Percentiles rank a stretch among this genome's conserved stretches.
phyloP scores from a whole-genome alignment of 2,329 filamentous ascomycete species.

The Sporothrix schenckii region DNA sequence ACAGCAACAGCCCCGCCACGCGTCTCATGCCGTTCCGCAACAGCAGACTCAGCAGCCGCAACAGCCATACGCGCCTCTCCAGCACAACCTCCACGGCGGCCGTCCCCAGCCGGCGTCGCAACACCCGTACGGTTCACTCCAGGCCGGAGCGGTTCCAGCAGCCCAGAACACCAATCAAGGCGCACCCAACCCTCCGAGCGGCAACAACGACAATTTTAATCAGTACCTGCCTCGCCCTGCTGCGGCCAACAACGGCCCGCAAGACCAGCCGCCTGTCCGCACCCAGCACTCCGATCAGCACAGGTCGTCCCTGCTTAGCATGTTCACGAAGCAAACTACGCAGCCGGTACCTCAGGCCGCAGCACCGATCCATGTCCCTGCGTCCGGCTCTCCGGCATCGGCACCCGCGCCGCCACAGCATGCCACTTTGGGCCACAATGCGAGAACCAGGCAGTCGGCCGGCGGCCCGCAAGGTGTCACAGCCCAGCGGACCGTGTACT shows the following conservation, averaged over 20 bases:
- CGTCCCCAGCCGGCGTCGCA: neutral
- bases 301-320: constrained; percentile 34
- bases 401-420: neutral
- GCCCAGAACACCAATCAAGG: constrained; percentile 1
- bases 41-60: constrained; percentile 25
- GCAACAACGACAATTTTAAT: neutral
- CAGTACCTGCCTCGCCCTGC: constrained; percentile 6
- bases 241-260: neutral
- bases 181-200: neutral
- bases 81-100: neutral
- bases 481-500: constrained; percentile 17
- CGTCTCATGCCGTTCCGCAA: constrained; percentile 52
- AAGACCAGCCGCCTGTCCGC: neutral
- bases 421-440: neutral
- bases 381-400: neutral
- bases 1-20: constrained; percentile 29
- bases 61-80: neutral
- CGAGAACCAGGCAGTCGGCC: neutral
- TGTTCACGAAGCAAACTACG: constrained; percentile 51
- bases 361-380: neutral
- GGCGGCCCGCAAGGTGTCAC: constrained; percentile 7
- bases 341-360: neutral
- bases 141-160: neutral
- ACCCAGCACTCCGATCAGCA: constrained; percentile 33
- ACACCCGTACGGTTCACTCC: constrained; percentile 4